Evolutionary conservation across 495 filamentous ascomycete genomes (phyloP).

Genomic region (Neurospora tetrasperma): DNA sequence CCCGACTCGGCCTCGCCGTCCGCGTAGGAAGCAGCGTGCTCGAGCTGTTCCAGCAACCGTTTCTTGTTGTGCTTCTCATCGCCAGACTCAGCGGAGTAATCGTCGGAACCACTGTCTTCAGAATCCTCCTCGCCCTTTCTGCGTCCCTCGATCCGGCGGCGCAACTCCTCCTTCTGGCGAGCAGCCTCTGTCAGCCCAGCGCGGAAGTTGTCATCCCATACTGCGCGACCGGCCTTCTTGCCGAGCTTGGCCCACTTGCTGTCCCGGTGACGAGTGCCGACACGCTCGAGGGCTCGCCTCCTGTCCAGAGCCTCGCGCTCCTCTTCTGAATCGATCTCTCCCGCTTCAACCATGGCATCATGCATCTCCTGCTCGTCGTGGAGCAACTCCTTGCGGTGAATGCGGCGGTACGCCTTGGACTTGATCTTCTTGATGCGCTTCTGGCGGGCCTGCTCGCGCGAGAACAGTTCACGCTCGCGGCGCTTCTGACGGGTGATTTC

Average conservation of each 20-base stretch:
- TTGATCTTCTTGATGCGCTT: constrained; percentile 98
- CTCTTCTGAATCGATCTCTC: constrained; percentile 56
- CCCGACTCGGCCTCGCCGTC: constrained; percentile 29
- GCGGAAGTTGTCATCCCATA: constrained; percentile 77
- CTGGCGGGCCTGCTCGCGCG: constrained; percentile 78
- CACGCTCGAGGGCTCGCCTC: constrained; percentile 72
- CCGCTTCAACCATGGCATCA: constrained; percentile 55
- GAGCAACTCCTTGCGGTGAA: constrained; percentile 80
- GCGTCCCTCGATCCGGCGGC: constrained; percentile 75
- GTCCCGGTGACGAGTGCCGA: constrained; percentile 78
- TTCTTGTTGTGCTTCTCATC: constrained; percentile 39
- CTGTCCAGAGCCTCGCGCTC: constrained; percentile 73
- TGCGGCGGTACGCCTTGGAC: constrained; percentile 80
- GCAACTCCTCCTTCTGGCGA: constrained; percentile 73
- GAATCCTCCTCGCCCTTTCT: constrained; percentile 40
- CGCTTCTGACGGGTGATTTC: constrained; percentile 66
- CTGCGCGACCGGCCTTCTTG: constrained; percentile 64
- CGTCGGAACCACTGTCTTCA: constrained; percentile 42
- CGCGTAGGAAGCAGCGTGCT: constrained; percentile 32
- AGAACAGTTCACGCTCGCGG: constrained; percentile 71
- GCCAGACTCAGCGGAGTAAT: constrained; percentile 41
- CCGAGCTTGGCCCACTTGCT: constrained; percentile 92
- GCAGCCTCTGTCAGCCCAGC: constrained; percentile 73
- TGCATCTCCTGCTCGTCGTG: constrained; percentile 60
- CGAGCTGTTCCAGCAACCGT: constrained; percentile 49